These are phyloP conservation scores for Vigna nakashimae DNA, from an alignment of 306 rosid genomes.

Conservation along the genomic window DNA sequence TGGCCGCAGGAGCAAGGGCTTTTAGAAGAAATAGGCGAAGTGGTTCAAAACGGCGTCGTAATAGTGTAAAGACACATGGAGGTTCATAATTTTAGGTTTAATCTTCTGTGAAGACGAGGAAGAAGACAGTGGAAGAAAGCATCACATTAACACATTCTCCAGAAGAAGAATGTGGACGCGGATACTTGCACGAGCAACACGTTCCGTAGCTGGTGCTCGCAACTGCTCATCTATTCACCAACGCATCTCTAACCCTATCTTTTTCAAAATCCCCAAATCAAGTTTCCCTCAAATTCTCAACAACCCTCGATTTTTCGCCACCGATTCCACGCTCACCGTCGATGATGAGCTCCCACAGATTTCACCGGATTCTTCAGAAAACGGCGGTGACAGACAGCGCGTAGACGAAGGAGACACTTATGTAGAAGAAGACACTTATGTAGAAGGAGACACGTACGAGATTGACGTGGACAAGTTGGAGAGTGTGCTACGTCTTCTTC, in stretches of 20 bases:
- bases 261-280: neutral
- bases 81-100: neutral
- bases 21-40: neutral
- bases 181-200: conserved; percentile 32
- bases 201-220: neutral
- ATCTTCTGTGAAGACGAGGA: neutral
- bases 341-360: neutral
- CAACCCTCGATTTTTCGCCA: conserved; percentile 1
- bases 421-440: neutral
- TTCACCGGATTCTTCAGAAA: neutral
- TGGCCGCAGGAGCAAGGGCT: no score
- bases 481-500: conserved; percentile 55
- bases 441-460: conserved; percentile 42
- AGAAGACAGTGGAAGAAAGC: neutral
- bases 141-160: neutral
- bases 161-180: conserved; percentile 45
- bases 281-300: neutral
- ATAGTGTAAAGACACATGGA: neutral
- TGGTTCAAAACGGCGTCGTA: neutral
- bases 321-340: neutral
- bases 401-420: conserved; percentile 25
- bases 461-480: conserved; percentile 64
- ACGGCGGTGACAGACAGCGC: neutral
- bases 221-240: conserved; percentile 36
- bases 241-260: conserved; percentile 36